Conservation (phyloP, 1,284 basidiomycete species). For the Paramarasmius palmivorus region DNA sequence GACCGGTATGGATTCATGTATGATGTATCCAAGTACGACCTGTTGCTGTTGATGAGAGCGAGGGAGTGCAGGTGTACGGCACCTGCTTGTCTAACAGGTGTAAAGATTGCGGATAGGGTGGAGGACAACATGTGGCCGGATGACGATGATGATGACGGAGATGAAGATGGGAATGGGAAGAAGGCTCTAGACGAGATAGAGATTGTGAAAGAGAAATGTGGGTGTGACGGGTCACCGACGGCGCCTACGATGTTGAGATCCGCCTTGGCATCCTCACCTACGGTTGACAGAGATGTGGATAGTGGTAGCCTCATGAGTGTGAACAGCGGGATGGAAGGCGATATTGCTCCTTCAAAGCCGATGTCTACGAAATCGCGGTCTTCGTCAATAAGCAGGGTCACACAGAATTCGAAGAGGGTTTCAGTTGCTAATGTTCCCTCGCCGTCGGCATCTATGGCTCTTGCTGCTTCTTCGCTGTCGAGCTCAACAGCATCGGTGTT, state of each 20-base stretch:
- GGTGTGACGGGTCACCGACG: conserved; percentile 45
- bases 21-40: conserved; percentile 79
- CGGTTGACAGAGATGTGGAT: conserved; percentile 9
- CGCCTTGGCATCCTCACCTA: neutral
- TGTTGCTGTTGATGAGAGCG: conserved; percentile 74
- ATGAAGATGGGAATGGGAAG: conserved; percentile 24
- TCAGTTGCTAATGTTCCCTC: neutral
- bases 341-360: neutral
- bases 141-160: conserved; percentile 37
- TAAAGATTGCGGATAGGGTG: conserved; percentile 81
- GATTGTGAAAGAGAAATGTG: conserved; percentile 61
- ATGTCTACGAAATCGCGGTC: conserved; percentile 44
- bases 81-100: conserved; percentile 83
- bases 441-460: conserved; percentile 23
- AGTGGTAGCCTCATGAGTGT: conserved; percentile 16
- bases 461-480: conserved; percentile 25
- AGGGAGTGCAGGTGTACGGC: conserved; percentile 74
- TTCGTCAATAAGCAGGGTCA: conserved; percentile 46
- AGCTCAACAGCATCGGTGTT: conserved; percentile 51
- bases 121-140: conserved; percentile 77
- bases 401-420: conserved; percentile 39
- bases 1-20: conserved; percentile 97
- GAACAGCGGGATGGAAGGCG: conserved; percentile 9
- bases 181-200: conserved; percentile 39
- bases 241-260: conserved; percentile 7